Evolutionary conservation across 257 asterid genomes (phyloP).

Genomic region (Perilla frutescens): DNA sequence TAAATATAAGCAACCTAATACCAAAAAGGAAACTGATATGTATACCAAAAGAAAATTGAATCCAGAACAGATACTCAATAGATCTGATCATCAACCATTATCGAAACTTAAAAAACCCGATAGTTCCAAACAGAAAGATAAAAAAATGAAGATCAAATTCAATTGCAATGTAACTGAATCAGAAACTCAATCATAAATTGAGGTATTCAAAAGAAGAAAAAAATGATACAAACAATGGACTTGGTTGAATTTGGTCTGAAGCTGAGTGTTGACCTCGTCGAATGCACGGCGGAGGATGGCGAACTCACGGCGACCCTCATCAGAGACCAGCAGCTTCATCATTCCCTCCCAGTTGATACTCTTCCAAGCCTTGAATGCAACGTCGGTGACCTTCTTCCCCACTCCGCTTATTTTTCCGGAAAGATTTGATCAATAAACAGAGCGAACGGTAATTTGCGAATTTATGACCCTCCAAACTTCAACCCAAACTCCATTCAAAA

Average conservation of each 20-base stretch:
- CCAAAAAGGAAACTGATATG: background rate
- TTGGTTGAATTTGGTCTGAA: conserved; percentile 93
- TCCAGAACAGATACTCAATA: conserved; percentile 15
- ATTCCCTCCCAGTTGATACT: conserved; percentile 94
- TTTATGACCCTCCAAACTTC: no score
- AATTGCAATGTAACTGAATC: conserved; percentile 16
- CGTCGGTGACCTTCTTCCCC: conserved; percentile 81
- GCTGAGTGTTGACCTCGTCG: conserved; percentile 87
- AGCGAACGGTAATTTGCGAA: conserved; percentile 20
- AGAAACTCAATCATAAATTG: background rate
- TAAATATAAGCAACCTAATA: background rate
- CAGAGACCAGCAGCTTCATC: conserved; percentile 89
- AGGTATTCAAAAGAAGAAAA: background rate
- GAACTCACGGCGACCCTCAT: no score
- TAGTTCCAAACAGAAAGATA: background rate
- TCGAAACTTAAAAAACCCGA: background rate
- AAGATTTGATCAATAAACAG: conserved; percentile 21
- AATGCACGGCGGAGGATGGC: conserved; percentile 96
- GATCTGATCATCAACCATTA: conserved; percentile 16
- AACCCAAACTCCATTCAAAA: no score
- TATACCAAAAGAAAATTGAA: background rate
- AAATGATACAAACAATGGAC: conserved; percentile 31
- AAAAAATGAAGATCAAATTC: conserved; percentile 1
- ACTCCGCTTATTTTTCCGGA: conserved; percentile 71
- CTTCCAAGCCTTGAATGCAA: conserved; percentile 80